Evolutionary conservation across 805 yeast genomes (phyloP).

Genomic region (Sugiyamaella mastotermitis): DNA sequence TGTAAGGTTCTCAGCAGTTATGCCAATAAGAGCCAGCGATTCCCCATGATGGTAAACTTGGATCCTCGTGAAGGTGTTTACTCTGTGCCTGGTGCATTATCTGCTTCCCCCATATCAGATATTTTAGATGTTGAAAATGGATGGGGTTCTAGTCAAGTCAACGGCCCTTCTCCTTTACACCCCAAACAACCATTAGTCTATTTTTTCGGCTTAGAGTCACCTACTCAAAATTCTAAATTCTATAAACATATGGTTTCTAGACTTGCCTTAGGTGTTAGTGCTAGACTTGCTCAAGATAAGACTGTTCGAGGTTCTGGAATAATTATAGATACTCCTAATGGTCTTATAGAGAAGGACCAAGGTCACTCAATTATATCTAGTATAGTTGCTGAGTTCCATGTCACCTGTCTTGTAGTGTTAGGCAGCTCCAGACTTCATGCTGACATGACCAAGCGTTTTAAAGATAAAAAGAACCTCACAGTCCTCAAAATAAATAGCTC

Average conservation of each 20-base stretch:
- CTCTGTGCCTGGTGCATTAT: slow-evolving; percentile 73
- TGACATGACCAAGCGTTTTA: slow-evolving; percentile 48
- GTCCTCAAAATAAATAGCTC: slow-evolving; percentile 62
- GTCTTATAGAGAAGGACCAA: slow-evolving; percentile 25
- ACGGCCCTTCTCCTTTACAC: slow-evolving; percentile 43
- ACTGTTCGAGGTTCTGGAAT: slow-evolving; percentile 44
- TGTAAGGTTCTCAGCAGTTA: slow-evolving; percentile 66
- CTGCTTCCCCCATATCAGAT: slow-evolving; percentile 81
- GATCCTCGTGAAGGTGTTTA: slow-evolving; percentile 70
- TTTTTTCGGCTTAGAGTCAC: slow-evolving; percentile 64
- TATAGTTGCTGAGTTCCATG: slow-evolving; percentile 53
- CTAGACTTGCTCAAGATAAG: slow-evolving; percentile 46
- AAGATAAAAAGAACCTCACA: slow-evolving; percentile 25
- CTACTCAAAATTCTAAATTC: slow-evolving; percentile 49
- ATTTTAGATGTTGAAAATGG: slow-evolving; percentile 60
- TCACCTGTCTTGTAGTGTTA: slow-evolving; percentile 59
- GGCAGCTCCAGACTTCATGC: slow-evolving; percentile 67
- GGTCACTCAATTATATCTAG: slow-evolving; percentile 40
- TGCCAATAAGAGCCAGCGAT: slow-evolving; percentile 56
- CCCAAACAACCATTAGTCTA: slow-evolving; percentile 88
- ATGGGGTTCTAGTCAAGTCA: slow-evolving; percentile 73
- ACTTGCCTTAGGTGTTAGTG: slow-evolving; percentile 42
- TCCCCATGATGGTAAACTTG: slow-evolving; percentile 72
- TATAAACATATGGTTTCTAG: slow-evolving; percentile 46
- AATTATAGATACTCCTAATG: slow-evolving; percentile 69